Percentiles rank a stretch among this genome's conserved stretches.
Conservation (phyloP, 192 early-diverging fungal genomes). For the Lobosporangium transversale region DNA sequence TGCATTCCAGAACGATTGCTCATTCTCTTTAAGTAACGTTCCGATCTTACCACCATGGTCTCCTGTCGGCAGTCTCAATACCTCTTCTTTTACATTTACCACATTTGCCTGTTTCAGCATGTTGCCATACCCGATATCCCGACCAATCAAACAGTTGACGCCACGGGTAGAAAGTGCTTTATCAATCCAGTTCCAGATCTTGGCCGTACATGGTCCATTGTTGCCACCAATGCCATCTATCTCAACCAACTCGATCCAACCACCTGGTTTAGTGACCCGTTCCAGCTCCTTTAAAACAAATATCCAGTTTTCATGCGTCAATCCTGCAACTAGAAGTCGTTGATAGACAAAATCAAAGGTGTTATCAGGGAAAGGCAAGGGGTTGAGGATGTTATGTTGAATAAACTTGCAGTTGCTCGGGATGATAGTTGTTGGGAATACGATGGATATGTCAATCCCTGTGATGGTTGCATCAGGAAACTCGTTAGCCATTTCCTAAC, state of each 20-base stretch:
- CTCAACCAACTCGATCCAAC: conserved; percentile 51
- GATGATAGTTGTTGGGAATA: conserved; percentile 48
- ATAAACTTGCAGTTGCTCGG: conserved; percentile 44
- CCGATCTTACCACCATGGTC: conserved; percentile 43
- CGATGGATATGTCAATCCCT: conserved; percentile 57
- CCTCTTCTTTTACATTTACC: conserved; percentile 10
- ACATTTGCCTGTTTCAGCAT: conserved; percentile 13
- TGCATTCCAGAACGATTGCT: conserved; percentile 31
- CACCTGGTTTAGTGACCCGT: conserved; percentile 41
- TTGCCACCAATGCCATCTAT: conserved; percentile 30
- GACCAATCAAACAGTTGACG: not conserved
- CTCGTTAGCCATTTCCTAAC: conserved; percentile 58
- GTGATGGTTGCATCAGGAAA: conserved; percentile 54
- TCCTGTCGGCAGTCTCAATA: conserved; percentile 21
- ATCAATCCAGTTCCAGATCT: conserved; percentile 37
- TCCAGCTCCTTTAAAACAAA: conserved; percentile 28
- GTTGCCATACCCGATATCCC: not conserved
- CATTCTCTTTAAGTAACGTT: conserved; percentile 28
- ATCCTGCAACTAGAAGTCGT: conserved; percentile 25
- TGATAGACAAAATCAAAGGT: conserved; percentile 52
- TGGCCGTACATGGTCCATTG: conserved; percentile 27
- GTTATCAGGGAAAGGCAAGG: conserved; percentile 51
- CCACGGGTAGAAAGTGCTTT: conserved; percentile 11
- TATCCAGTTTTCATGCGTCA: conserved; percentile 35
- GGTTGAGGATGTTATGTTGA: conserved; percentile 26